Conservation (phyloP, 768 basidiomycete species). For the Leccinum variicolor region DNA sequence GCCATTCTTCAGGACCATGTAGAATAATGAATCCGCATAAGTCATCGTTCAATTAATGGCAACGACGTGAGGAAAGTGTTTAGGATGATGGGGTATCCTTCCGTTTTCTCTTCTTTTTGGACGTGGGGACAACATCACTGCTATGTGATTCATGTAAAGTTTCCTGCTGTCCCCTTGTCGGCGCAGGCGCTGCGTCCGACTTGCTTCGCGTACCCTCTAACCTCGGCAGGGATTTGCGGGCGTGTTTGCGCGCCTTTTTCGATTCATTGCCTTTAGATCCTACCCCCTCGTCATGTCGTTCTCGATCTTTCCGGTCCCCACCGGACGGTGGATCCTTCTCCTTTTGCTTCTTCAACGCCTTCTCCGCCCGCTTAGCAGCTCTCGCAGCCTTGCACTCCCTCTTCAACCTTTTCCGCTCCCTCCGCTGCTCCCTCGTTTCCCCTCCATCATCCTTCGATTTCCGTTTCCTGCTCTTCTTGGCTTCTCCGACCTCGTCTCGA, state of each 20-base stretch:
- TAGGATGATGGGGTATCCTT: slow-evolving; percentile 15
- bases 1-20: slow-evolving; percentile 21
- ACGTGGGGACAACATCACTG: not conserved
- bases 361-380: slow-evolving; percentile 12
- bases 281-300: not conserved
- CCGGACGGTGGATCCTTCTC: not conserved
- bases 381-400: slow-evolving; percentile 20
- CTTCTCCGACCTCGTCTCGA: not conserved
- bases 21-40: slow-evolving; percentile 21
- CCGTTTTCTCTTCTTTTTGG: slow-evolving; percentile 22
- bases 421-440: slow-evolving; percentile 18
- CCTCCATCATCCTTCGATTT: slow-evolving; percentile 5
- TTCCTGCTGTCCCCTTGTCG: slow-evolving; percentile 5
- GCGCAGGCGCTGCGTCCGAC: not conserved
- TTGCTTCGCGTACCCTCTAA: not conserved
- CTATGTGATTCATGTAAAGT: not conserved
- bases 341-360: not conserved
- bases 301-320: not conserved
- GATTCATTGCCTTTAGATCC: not conserved
- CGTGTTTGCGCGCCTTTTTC: slow-evolving; percentile 8
- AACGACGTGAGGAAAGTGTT: not conserved
- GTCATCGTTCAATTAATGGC: slow-evolving; percentile 4
- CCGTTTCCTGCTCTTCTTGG: slow-evolving; percentile 6
- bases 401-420: slow-evolving; percentile 23
- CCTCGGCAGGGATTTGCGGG: slow-evolving; percentile 6